Evolutionary conservation across 2,329 filamentous ascomycete genomes (phyloP).

Genomic region (Colletotrichum sp.): DNA sequence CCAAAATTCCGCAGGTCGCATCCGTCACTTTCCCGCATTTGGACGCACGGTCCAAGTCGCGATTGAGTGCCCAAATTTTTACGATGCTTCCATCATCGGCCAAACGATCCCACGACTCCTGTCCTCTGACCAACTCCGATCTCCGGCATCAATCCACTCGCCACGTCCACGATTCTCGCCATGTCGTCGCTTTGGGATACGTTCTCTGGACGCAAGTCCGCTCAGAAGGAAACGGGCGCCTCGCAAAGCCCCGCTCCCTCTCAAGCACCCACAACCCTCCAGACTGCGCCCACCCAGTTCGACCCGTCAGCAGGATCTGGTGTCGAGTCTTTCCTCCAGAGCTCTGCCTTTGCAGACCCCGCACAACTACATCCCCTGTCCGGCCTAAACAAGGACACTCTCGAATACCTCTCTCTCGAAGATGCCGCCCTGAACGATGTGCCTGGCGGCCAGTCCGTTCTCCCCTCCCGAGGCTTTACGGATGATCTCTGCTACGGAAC

Average conservation of each 20-base stretch:
- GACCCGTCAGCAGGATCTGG: constrained; percentile 77
- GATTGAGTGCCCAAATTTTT: constrained; percentile 23
- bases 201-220: constrained; percentile 62
- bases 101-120: constrained; percentile 8
- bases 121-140: constrained; percentile 5
- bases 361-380: constrained; percentile 90
- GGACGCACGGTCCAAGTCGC: constrained; percentile 23
- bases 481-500: constrained; percentile 98
- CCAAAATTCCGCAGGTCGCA: neutral
- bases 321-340: constrained; percentile 84
- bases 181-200: constrained; percentile 67
- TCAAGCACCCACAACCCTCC: constrained; percentile 53
- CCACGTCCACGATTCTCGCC: constrained; percentile 22
- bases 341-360: constrained; percentile 80
- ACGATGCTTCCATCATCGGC: constrained; percentile 22
- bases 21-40: constrained; percentile 6
- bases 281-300: constrained; percentile 62
- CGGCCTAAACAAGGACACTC: constrained; percentile 87
- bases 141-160: constrained; percentile 9
- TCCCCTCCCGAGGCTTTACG: constrained; percentile 95
- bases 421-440: constrained; percentile 87
- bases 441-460: constrained; percentile 82
- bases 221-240: constrained; percentile 34
- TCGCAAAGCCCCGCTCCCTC: constrained; percentile 35
- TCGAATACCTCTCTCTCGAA: constrained; percentile 95